Percentiles rank a stretch among this genome's conserved stretches.
Evolutionary conservation across 2,329 filamentous ascomycete species (phyloP).

Genomic region (Aureobasidium zeae): DNA sequence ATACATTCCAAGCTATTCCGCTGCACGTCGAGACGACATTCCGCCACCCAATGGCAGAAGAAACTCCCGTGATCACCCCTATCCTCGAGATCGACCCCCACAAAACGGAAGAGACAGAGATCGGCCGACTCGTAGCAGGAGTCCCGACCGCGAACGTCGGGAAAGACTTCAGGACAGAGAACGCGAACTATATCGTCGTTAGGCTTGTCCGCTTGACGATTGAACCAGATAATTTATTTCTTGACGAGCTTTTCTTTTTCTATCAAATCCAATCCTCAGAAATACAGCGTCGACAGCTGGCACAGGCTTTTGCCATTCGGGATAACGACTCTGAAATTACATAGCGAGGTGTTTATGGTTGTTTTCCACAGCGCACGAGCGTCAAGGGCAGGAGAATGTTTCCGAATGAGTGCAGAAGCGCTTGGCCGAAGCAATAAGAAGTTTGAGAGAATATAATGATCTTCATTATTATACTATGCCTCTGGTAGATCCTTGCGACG

Average conservation of each 20-base stretch:
- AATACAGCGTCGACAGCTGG: not conserved
- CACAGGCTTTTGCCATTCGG: not conserved
- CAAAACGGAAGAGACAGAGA: slow-evolving; percentile 21
- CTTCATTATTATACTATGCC: not conserved
- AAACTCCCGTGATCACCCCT: slow-evolving; percentile 17
- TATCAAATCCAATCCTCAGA: not conserved
- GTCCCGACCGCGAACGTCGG: slow-evolving; percentile 22
- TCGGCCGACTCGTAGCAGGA: slow-evolving; percentile 23
- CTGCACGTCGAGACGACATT: slow-evolving; percentile 19
- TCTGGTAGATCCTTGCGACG: slow-evolving; percentile 12
- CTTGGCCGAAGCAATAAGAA: not conserved
- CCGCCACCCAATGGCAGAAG: slow-evolving; percentile 14
- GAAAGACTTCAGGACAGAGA: slow-evolving; percentile 30
- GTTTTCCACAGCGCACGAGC: slow-evolving; percentile 6
- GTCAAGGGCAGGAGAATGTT: too few relatives aligned
- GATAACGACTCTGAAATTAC: slow-evolving; percentile 2
- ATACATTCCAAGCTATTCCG: slow-evolving; percentile 37
- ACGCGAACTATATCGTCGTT: slow-evolving; percentile 29
- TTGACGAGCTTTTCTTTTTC: not conserved
- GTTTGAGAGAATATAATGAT: not conserved
- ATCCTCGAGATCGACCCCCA: slow-evolving; percentile 16
- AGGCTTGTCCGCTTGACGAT: not conserved
- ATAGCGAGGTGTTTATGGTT: slow-evolving; percentile 13
- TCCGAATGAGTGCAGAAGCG: too few relatives aligned
- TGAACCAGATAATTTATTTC: not conserved